A percentile compares a stretch with the other conserved stretches of the same genome.
Evolutionary conservation across 805 yeast species (phyloP).

Genomic region (Cyberlindnera maritima): DNA sequence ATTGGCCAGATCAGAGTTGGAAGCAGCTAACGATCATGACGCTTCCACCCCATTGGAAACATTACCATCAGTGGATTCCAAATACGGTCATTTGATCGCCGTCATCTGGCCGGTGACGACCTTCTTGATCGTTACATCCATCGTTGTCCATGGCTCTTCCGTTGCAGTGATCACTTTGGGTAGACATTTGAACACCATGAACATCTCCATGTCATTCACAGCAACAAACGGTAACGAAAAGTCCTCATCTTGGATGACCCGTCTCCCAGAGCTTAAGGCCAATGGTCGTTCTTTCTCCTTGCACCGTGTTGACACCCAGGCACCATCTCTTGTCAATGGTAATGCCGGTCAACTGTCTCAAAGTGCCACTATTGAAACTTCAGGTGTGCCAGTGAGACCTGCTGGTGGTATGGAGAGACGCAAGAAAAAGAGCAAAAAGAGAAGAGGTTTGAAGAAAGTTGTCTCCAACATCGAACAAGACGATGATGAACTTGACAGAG

Average conservation of each 20-base stretch:
- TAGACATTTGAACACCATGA: conserved; percentile 84
- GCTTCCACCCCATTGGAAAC: conserved; percentile 56
- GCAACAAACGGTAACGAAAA: conserved; percentile 53
- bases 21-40: conserved; percentile 41
- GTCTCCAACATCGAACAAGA: background rate
- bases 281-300: conserved; percentile 75
- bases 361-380: conserved; percentile 52
- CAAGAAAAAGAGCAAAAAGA: conserved; percentile 30
- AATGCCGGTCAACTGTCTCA: conserved; percentile 27
- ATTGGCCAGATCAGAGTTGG: conserved; percentile 70
- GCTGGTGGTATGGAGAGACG: conserved; percentile 72
- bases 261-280: conserved; percentile 66
- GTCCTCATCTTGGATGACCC: conserved; percentile 73
- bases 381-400: conserved; percentile 63
- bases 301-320: conserved; percentile 74
- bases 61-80: conserved; percentile 36
- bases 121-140: conserved; percentile 76
- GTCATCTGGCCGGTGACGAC: conserved; percentile 79
- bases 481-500: conserved; percentile 29
- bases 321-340: conserved; percentile 28
- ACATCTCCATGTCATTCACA: conserved; percentile 72
- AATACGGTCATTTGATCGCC: conserved; percentile 32
- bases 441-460: conserved; percentile 32
- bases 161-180: conserved; percentile 67
- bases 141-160: conserved; percentile 88